Evolutionary conservation across 1,139 yeast species (phyloP).

Genomic region (Kurtzmaniella quercitrusa): DNA sequence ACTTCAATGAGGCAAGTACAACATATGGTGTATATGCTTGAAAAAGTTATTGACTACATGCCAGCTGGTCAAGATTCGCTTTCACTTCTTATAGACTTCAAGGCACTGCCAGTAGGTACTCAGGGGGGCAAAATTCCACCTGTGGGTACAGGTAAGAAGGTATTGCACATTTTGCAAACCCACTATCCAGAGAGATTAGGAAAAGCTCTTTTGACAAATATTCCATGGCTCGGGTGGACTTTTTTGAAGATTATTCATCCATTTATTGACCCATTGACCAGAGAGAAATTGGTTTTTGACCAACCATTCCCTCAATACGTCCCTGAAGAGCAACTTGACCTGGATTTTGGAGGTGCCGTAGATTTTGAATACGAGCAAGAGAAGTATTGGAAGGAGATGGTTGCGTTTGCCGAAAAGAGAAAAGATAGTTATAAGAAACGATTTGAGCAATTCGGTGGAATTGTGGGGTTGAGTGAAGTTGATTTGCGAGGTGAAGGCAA

Average conservation of each 20-base stretch:
- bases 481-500: constrained; percentile 65
- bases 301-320: constrained; percentile 45
- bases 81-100: constrained; percentile 45
- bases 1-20: constrained; percentile 43
- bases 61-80: constrained; percentile 49
- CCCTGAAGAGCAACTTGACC: constrained; percentile 43
- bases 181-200: constrained; percentile 50
- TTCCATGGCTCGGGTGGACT: constrained; percentile 47
- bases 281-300: constrained; percentile 47
- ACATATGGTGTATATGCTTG: constrained; percentile 49
- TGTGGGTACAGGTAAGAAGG: constrained; percentile 70
- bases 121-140: constrained; percentile 76
- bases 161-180: constrained; percentile 62
- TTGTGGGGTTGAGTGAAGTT: constrained; percentile 53
- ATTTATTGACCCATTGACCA: constrained; percentile 47
- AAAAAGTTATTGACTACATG: constrained; percentile 44
- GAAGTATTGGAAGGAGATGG: constrained; percentile 43
- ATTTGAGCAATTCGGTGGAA: constrained; percentile 36
- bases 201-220: constrained; percentile 43
- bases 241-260: constrained; percentile 46
- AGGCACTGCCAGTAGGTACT: constrained; percentile 46
- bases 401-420: constrained; percentile 35
- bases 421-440: constrained; percentile 32
- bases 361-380: constrained; percentile 42
- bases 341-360: constrained; percentile 41